Evolutionary conservation across 1,139 yeast species (phyloP).

Genomic region (Debaryomycetaceae sp.): DNA sequence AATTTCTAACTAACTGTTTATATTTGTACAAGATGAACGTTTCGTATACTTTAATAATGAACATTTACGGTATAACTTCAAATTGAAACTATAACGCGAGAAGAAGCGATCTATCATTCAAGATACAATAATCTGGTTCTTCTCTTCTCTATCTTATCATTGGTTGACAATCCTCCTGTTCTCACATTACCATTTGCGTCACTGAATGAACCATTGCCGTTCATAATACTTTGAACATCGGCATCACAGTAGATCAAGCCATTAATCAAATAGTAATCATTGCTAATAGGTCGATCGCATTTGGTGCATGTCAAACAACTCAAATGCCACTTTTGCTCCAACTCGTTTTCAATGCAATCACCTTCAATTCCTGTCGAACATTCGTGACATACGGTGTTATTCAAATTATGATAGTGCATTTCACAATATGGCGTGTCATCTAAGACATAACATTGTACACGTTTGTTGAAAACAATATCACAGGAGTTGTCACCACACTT

Average conservation of each 20-base stretch:
- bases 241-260: slow-evolving; percentile 51
- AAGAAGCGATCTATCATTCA: slow-evolving; percentile 15
- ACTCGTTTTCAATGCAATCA: slow-evolving; percentile 76
- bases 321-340: slow-evolving; percentile 62
- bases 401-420: slow-evolving; percentile 72
- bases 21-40: not conserved
- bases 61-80: not conserved
- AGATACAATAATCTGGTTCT: slow-evolving; percentile 40
- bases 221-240: slow-evolving; percentile 31
- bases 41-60: no score
- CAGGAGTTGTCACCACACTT: slow-evolving; percentile 59
- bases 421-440: slow-evolving; percentile 81
- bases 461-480: slow-evolving; percentile 49
- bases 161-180: slow-evolving; percentile 21
- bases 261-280: slow-evolving; percentile 56
- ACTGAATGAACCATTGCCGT: slow-evolving; percentile 18
- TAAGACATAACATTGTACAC: slow-evolving; percentile 73
- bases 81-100: not conserved
- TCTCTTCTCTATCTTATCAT: slow-evolving; percentile 42
- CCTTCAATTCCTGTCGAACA: slow-evolving; percentile 87
- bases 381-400: slow-evolving; percentile 67
- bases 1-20: not conserved
- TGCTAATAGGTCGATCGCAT: slow-evolving; percentile 45
- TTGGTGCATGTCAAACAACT: slow-evolving; percentile 57
- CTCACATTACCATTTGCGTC: slow-evolving; percentile 20